Evolutionary conservation across 2,329 filamentous ascomycete genomes (phyloP), one percentile per base, ranked within the genome.

Genomic region (Taxawa tesnikishii): DNA sequence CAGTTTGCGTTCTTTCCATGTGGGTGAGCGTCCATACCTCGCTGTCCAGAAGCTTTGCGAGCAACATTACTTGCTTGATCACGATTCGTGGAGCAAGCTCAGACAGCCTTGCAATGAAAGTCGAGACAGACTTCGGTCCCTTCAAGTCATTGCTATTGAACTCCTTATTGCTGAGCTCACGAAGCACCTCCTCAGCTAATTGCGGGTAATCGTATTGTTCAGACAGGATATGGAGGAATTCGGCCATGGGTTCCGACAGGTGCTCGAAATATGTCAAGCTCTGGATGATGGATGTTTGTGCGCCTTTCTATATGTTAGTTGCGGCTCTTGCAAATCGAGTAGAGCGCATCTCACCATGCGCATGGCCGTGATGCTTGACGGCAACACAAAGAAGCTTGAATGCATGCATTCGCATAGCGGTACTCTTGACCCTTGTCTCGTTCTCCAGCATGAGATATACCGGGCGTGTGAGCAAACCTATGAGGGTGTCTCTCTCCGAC

Each of bases 201-300:
- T 98, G 90, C 11, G 87, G 83, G 53, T 96, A 93, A 58, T 98
- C 90, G 60, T 96, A 98, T 62, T 94, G 88, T 53, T 96, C 87
- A 1, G 87, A 79, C 15, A 98, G 67, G 48, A 96, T 98, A 47
- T 96, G 84, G 4, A 98, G 64, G 47, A 98, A 94, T 54, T 98
- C 92, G 18, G 90, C 90, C 90, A 98, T 98, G 2, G 90, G 90
- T 51, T 98, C 90, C 1, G 90, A 88, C n/a, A 98, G 63, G 56
- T 98, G 90, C 59, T 98, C 90, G 48, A 96, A 98, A 54, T 98
- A 98, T 4, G 90, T 94, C 43, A 98, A 62, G 51, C 90, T 96
- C 56, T 98, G 90, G 33, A 96, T 87, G 48, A 98, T 93, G 28
- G 87, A 93, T 29, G 93, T 96, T 67, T 98, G 90, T 2, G 90